These are phyloP conservation scores for Orychophragmus violaceus DNA, from an alignment of 345 rosid genomes.

Conservation along the genomic window DNA sequence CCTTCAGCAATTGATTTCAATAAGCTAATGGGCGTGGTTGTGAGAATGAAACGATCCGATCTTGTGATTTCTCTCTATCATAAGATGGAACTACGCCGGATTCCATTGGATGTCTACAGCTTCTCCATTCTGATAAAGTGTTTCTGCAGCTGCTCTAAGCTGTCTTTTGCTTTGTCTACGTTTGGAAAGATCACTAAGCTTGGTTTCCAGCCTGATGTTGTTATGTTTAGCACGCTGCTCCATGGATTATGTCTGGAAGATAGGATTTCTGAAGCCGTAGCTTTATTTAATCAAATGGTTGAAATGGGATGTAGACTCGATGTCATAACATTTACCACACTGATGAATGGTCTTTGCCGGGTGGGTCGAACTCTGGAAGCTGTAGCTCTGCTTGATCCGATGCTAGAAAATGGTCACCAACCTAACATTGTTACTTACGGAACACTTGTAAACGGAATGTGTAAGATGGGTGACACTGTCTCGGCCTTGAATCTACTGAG, in stretches of 20 bases:
- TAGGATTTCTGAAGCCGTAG: neutral
- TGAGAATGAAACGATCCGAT: neutral
- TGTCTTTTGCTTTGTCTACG: neutral
- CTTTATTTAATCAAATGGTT: neutral
- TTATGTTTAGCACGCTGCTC: neutral
- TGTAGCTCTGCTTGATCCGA: neutral
- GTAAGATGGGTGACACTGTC: neutral
- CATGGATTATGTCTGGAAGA: neutral
- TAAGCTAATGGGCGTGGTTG: too few relatives aligned
- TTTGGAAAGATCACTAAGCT: neutral
- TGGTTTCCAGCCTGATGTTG: neutral
- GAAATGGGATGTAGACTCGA: neutral
- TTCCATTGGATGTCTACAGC: neutral
- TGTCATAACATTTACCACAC: too few relatives aligned
- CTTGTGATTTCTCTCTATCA: neutral
- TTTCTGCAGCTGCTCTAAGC: neutral
- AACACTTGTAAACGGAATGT: neutral
- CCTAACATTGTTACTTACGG: neutral
- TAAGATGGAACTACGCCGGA: neutral
- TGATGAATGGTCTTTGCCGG: too few relatives aligned
- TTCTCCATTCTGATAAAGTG: neutral
- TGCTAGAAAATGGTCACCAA: neutral
- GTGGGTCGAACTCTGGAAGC: too few relatives aligned
- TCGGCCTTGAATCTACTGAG: neutral
- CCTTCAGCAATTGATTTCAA: too few relatives aligned